A percentile compares a stretch with the other conserved stretches of the same genome.
phyloP scores from a whole-genome alignment of 805 yeast species.

The Tetrapisispora iriomotensis region DNA sequence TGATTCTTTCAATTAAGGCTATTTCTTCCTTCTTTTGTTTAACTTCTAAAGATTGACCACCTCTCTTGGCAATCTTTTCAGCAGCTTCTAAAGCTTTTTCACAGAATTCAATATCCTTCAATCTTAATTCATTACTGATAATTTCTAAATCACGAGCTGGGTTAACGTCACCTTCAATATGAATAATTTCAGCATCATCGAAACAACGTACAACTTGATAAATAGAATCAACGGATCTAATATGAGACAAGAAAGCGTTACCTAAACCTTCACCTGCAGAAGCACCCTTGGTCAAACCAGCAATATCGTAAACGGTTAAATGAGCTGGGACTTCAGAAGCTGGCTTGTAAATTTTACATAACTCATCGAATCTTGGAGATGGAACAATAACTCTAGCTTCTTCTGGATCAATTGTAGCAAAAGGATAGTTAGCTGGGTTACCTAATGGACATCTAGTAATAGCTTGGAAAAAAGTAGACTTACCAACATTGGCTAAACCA shows the following conservation, averaged over 20 bases:
- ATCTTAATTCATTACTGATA: conserved; percentile 81
- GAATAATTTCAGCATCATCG: conserved; percentile 95
- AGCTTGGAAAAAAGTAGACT: conserved; percentile 73
- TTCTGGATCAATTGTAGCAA: conserved; percentile 91
- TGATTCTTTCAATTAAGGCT: conserved; percentile 61
- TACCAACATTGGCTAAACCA: conserved; percentile 75
- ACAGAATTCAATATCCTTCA: conserved; percentile 94
- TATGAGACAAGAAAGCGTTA: conserved; percentile 91
- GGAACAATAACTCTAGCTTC: conserved; percentile 95
- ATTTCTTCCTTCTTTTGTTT: conserved; percentile 84
- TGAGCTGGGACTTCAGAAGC: conserved; percentile 84
- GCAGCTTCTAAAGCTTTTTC: conserved; percentile 70
- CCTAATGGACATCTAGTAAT: conserved; percentile 61
- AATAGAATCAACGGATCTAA: conserved; percentile 95
- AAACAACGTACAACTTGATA: conserved; percentile 97
- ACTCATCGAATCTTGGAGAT: conserved; percentile 73
- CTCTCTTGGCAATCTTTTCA: conserved; percentile 73
- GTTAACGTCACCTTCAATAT: conserved; percentile 92
- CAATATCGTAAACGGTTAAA: conserved; percentile 91
- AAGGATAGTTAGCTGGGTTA: conserved; percentile 73
- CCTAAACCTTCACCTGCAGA: conserved; percentile 96
- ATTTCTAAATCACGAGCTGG: conserved; percentile 93
- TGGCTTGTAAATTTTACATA: conserved; percentile 68
- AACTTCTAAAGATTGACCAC: conserved; percentile 82
- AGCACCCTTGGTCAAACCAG: conserved; percentile 96